Base-by-base conservation (phyloP, 176 grass and related monocot genomes). In the Triticum turgidum region DNA sequence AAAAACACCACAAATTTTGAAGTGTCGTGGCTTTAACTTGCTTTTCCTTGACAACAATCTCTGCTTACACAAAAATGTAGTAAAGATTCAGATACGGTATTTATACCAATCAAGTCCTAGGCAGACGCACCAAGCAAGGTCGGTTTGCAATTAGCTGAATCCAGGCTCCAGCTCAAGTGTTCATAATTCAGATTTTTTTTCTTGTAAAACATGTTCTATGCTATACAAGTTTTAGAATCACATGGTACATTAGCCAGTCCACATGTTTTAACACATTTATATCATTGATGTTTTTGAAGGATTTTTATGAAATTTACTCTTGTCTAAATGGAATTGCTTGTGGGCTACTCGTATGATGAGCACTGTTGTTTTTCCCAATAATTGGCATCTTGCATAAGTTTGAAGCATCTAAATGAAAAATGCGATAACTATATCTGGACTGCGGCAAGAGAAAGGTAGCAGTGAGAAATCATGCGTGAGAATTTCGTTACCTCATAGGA, bases 1-100 rank as follows among this genome's bases (percentile, higher is more conserved):
- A 15, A 80, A 79, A 90, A 74, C 61, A 86, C 20, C 85, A 85
- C 12, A 83, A 12, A 56, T 73, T 83, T 42, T 73, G 18, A 73
- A 87, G 21, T 80, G n/a, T 2, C 21, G 45, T 66, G 75, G 10
- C 66, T 76, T 80, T 24, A 73, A 68, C 11, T 80, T 90, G 44
- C 30, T 80, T 80, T 87, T 61, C 39, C 41, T 49, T 80, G 34
- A 73, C 7, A 76, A 45, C 42, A 14, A 69, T 59, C 62, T 18
- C 29, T 45, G 61, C 6, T 74, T 73, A 25, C 44, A 42, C 20
- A 11, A 61, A 80, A 22, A 59, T 61, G 11, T 58, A n/a, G 45
- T 69, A 63, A 84, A 65, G 32, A 22, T 69, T 37, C 30, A 82
- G 49, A 65, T 77, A 77, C 11, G 12, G 5, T 56, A 89, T 76